Conservation (phyloP, 169 alveolate genomes). For the Cryptosporidium viatorum region DNA sequence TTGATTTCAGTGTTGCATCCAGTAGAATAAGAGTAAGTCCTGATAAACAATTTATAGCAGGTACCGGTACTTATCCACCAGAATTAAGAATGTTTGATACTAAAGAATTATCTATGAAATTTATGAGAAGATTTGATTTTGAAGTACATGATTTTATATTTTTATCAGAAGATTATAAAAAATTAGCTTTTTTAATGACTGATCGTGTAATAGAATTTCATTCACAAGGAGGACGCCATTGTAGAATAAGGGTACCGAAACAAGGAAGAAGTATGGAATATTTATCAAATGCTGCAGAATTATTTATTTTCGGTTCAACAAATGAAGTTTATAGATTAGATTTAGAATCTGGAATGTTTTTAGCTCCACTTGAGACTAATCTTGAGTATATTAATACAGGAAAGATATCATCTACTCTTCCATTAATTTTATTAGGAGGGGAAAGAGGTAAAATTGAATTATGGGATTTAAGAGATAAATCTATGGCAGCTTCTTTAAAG, state of each 20-base stretch:
- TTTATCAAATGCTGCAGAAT: slow-evolving; percentile 84
- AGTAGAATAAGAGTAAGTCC: slow-evolving; percentile 86
- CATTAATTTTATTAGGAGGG: slow-evolving; percentile 76
- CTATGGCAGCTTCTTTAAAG: slow-evolving; percentile 52
- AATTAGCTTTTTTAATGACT: slow-evolving; percentile 89
- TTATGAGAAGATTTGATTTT: slow-evolving; percentile 91
- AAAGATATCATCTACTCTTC: slow-evolving; percentile 37
- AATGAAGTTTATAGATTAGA: slow-evolving; percentile 88
- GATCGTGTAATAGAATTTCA: slow-evolving; percentile 94
- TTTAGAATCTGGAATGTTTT: slow-evolving; percentile 89
- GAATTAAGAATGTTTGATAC: slow-evolving; percentile 90
- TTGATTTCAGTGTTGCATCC: slow-evolving; percentile 87
- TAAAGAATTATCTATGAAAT: slow-evolving; percentile 88
- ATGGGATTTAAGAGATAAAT: slow-evolving; percentile 56
- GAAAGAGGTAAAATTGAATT: slow-evolving; percentile 47
- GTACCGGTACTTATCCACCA: slow-evolving; percentile 92
- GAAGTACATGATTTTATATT: slow-evolving; percentile 89
- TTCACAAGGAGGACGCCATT: slow-evolving; percentile 94
- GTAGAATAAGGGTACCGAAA: slow-evolving; percentile 91
- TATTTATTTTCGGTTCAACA: slow-evolving; percentile 87
- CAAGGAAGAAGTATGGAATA: slow-evolving; percentile 89
- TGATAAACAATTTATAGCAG: slow-evolving; percentile 88
- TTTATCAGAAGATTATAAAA: slow-evolving; percentile 90
- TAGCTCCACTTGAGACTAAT: slow-evolving; percentile 83
- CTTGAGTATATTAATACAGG: slow-evolving; percentile 75